Conservation (phyloP, 2,329 filamentous ascomycete genomes). For the Passalora sequoiae region DNA sequence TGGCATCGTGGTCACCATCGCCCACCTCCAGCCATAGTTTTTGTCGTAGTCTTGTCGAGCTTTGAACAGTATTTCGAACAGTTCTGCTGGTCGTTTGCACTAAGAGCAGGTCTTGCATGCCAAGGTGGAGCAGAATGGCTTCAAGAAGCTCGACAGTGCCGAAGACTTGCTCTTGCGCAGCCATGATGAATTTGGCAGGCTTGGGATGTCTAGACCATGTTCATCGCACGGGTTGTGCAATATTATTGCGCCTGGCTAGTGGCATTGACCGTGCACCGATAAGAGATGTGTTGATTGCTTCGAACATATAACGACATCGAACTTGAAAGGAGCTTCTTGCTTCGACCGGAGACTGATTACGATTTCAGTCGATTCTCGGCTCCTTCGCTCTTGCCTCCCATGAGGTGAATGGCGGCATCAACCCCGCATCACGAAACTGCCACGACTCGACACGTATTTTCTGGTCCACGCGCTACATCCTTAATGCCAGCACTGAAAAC, state of each 20-base stretch:
- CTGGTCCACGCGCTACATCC: neutral
- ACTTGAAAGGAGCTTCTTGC: too few species aligned
- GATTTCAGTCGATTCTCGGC: too few species aligned
- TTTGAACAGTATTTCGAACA: conserved; percentile 6
- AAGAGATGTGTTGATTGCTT: too few species aligned
- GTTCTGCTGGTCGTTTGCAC: neutral
- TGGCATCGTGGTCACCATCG: neutral
- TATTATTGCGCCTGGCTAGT: too few species aligned
- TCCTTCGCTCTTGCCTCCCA: neutral
- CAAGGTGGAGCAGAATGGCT: conserved; percentile 2
- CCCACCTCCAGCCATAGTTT: conserved; percentile 1
- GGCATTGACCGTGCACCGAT: too few species aligned
- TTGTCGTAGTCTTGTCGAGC: conserved; percentile 5
- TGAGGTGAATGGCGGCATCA: neutral
- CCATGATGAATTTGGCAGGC: too few species aligned
- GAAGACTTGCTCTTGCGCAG: conserved; percentile 5
- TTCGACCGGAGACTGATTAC: too few species aligned
- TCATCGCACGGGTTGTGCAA: too few species aligned
- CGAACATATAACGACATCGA: too few species aligned
- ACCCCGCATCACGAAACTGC: neutral
- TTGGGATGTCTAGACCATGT: too few species aligned
- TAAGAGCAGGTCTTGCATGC: neutral
- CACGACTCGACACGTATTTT: neutral
- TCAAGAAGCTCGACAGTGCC: conserved; percentile 9
- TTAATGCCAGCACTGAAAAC: neutral